Evolutionary conservation across 352 stramenopile genomes (phyloP).

Genomic region (Globisporangium yorkense): DNA sequence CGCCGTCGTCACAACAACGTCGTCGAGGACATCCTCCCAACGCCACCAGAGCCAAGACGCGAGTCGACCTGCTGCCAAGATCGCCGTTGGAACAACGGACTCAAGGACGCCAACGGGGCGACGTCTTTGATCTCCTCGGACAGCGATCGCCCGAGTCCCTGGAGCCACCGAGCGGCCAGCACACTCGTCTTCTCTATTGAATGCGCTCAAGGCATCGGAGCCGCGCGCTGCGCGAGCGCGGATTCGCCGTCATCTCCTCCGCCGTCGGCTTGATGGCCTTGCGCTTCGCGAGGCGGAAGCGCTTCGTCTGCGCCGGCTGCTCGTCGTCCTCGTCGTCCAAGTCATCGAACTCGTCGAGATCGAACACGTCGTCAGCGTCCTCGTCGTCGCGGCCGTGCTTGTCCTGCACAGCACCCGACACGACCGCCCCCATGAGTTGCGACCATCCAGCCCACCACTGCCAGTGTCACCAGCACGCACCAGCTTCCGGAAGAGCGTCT

Average conservation of each 20-base stretch:
- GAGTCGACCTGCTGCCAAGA: too few species aligned
- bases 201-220: conserved; percentile 69
- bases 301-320: conserved; percentile 19
- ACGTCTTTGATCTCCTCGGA: too few species aligned
- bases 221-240: conserved; percentile 59
- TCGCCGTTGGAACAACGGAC: too few species aligned
- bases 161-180: not conserved
- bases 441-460: not conserved
- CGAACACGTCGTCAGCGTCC: conserved; percentile 19
- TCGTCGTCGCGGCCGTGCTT: conserved; percentile 26
- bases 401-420: conserved; percentile 18
- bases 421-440: not conserved
- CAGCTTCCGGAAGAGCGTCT: conserved; percentile 61
- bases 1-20: too few species aligned
- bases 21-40: too few species aligned
- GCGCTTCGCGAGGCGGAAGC: conserved; percentile 54
- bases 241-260: conserved; percentile 61
- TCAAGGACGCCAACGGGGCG: too few species aligned
- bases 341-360: conserved; percentile 16
- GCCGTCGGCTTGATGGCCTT: conserved; percentile 63
- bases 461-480: conserved; percentile 17
- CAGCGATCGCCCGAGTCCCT: too few species aligned
- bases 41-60: too few species aligned
- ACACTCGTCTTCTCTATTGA: conserved; percentile 15
- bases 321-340: conserved; percentile 20